Conservation (phyloP, 2,329 filamentous ascomycete genomes). For the Parastagonospora nodorum region DNA sequence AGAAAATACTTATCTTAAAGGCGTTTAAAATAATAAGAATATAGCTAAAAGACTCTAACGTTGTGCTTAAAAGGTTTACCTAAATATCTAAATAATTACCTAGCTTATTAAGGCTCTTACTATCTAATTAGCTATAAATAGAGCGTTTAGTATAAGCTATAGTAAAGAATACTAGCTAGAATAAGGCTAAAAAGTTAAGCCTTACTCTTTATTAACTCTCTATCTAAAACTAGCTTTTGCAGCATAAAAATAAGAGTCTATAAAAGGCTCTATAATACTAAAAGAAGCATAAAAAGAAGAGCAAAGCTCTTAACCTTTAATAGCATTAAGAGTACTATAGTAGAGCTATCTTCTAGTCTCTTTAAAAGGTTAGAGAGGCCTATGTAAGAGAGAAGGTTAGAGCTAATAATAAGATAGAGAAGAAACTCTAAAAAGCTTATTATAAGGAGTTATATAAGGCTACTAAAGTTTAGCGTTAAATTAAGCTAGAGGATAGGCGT, state of each 20-base stretch:
- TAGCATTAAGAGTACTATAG: too few relatives aligned
- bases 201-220: background rate
- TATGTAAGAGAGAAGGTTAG: too few relatives aligned
- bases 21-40: background rate
- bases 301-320: background rate
- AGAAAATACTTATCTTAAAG: background rate
- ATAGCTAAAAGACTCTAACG: background rate
- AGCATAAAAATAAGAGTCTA: background rate
- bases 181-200: background rate
- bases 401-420: background rate
- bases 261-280: background rate
- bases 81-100: background rate
- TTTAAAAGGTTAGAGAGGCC: too few relatives aligned
- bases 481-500: background rate
- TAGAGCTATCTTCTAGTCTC: too few relatives aligned
- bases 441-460: too few relatives aligned
- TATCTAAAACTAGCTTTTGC: background rate
- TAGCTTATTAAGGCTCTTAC: background rate
- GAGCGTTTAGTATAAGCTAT: background rate
- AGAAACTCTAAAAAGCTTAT: too few relatives aligned
- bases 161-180: background rate
- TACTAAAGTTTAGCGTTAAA: too few relatives aligned
- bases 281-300: background rate
- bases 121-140: too few relatives aligned
- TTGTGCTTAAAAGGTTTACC: background rate